Evolutionary conservation across 805 yeast genomes (phyloP).

Genomic region (Candida maesae): DNA sequence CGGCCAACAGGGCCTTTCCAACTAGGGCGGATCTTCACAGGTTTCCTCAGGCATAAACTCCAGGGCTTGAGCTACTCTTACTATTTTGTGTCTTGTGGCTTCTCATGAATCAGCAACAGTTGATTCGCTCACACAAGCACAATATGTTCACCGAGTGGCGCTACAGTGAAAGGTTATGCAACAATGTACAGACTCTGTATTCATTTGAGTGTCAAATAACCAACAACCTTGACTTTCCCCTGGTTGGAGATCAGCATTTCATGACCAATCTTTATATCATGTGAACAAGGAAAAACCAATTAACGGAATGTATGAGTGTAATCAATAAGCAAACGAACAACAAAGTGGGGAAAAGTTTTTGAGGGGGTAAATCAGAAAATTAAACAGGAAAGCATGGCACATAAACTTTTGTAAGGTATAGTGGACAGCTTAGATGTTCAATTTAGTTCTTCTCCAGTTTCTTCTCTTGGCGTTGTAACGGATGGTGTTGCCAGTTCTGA

Average conservation of each 20-base stretch:
- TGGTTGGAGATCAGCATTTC: conserved; percentile 2
- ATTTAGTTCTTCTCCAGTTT: conserved; percentile 99
- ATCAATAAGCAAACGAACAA: conserved; percentile 1
- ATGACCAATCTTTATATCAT: conserved; percentile 5
- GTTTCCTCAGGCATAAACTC: too few relatives aligned
- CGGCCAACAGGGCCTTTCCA: too few relatives aligned
- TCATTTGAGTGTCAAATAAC: conserved; percentile 3
- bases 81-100: too few relatives aligned
- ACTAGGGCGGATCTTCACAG: too few relatives aligned
- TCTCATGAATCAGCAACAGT: too few relatives aligned
- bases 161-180: conserved; percentile 3
- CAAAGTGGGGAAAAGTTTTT: conserved; percentile 5
- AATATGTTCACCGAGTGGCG: too few relatives aligned
- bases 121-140: too few relatives aligned
- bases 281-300: background rate
- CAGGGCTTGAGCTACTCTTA: too few relatives aligned
- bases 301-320: background rate
- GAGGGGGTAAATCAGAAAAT: conserved; percentile 9
- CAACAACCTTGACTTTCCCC: conserved; percentile 5
- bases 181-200: conserved; percentile 27
- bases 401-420: too few relatives aligned
- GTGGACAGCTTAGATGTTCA: conserved; percentile 67
- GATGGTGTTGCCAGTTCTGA: conserved; percentile 96
- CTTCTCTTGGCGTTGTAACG: conserved; percentile 99
- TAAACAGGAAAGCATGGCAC: conserved; percentile 11